Evolutionary conservation across 345 rosid species (phyloP), one percentile per base, ranked within the genome.

Genomic region (Litchi chinensis): DNA sequence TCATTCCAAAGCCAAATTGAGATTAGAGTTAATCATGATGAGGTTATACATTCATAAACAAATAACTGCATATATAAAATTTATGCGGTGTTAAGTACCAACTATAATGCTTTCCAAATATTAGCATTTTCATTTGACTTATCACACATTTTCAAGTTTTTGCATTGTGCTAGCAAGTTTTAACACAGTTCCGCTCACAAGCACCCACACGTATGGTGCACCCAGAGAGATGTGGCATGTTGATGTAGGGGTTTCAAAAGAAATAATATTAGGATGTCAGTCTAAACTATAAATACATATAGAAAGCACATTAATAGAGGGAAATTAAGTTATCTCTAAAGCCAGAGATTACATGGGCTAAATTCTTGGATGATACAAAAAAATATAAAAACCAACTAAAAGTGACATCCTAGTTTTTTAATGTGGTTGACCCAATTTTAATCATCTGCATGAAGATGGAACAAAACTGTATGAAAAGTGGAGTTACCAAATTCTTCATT

Each of bases 401-500:
- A 71, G 60, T 32, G 50, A 62, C 52, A 64, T 28, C n/a, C 71
- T n/a, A 37, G 52, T 62, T 9, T 57, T 19, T 11, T 54, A 8
- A 21, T 60, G 39, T 32, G 60, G 65, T 64, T 24, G 26, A 80
- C 19, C 76, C 65, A 28, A 39, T 6, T 28, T 22, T 62, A 40
- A 32, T 32, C 37, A 32, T 32, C 37, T 32, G 37, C 37, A 32
- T 32, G 46, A 60, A 81, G 48, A 62, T 74, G 65, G 16, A 76
- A 50, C 39, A 67, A 71, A 79, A 70, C 60, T 28, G 67, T 57
- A 75, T 52, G 40, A 73, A 65, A 41, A 22, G 76, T 72, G 78
- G 39, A 77, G 67, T 82, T 89, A 95, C 96, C 97, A 95, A 86
- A 79, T 89, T 87, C 71, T 75, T 87, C 71, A 87, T 85, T 74